Base-by-base conservation (phyloP, 164 flowering plant genomes). In the Amborella trichopoda region DNA sequence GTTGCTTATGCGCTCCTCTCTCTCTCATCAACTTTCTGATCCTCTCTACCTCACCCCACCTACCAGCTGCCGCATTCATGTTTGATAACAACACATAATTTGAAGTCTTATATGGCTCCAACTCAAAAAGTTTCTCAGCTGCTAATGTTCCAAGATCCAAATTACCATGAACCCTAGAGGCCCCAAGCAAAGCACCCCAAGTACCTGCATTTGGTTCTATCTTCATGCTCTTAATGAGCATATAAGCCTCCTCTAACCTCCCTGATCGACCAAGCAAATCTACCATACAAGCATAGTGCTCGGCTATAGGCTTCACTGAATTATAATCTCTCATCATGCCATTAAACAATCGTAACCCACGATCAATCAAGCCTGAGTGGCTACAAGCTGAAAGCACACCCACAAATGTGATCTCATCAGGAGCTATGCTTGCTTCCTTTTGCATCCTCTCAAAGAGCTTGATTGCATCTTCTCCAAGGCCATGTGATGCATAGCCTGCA, bases 51-150 rank as follows among this genome's bases (percentile, higher is more conserved):
- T 52, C 55, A 5, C 71, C 83, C 94, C 83, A 78, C 10, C 66
- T 64, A 23, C 89, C 94, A 10, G 56, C 60, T 27, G 53, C 28
- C 23, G 74, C 81, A 49, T 65, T 74, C 8, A 76, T 49, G 49
- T 78, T 81, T 0, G 90, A 78, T 62, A 81, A 52, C 11, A 75
- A 63, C 4, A 78, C 76, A 48, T 76, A 76, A 4, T 80, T 67
- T 3, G 68, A 60, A 0, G 76, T 67, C 1, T 76, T 58, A 48
- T 74, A 68, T 44, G 61, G 68, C 12, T 76, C 67, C 32, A 67
- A 42, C 30, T 69, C 62, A 48, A 78, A 59, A 16, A 76, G 62
- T 62, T 62, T 62, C 37, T 67, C 39, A 23, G 72, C 65, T 0
- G 83, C 77, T 48, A 76, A 75, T 26, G 52, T 26, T 9, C 74